phyloP scores from a whole-genome alignment of 305 asterid species.

The Solanum hybrid region DNA sequence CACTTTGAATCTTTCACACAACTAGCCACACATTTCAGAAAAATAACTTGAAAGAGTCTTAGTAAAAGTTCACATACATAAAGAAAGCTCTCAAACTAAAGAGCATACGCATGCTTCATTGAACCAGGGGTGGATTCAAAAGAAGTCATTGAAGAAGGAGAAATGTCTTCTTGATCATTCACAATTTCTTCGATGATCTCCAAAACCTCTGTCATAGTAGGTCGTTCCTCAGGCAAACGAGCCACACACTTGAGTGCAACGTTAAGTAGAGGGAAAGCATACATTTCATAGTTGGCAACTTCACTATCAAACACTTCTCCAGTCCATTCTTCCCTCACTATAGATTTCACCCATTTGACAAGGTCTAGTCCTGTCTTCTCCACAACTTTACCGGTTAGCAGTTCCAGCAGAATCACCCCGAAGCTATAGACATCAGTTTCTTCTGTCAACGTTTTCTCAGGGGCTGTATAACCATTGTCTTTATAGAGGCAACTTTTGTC shows the following conservation, averaged over 20 bases:
- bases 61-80: background rate
- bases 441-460: slow-evolving; percentile 17
- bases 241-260: slow-evolving; percentile 34
- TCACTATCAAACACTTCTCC: slow-evolving; percentile 35
- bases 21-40: background rate
- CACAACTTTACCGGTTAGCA: slow-evolving; percentile 32
- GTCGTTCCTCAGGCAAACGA: slow-evolving; percentile 22
- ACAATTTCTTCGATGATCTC: slow-evolving; percentile 27
- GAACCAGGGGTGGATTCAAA: slow-evolving; percentile 10
- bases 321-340: slow-evolving; percentile 41
- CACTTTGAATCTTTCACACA: background rate
- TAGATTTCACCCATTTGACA: slow-evolving; percentile 33
- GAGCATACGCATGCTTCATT: background rate
- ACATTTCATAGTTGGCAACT: slow-evolving; percentile 13
- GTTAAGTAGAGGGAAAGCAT: slow-evolving; percentile 31
- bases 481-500: background rate
- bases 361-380: slow-evolving; percentile 31
- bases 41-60: background rate
- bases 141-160: slow-evolving; percentile 11
- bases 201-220: slow-evolving; percentile 19
- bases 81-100: background rate
- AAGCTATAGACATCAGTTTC: slow-evolving; percentile 28
- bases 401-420: slow-evolving; percentile 31
- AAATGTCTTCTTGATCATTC: slow-evolving; percentile 18
- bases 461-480: slow-evolving; percentile 19